phyloP scores from a whole-genome alignment of 2,329 filamentous ascomycete species.

The Colletotrichum viniferum region DNA sequence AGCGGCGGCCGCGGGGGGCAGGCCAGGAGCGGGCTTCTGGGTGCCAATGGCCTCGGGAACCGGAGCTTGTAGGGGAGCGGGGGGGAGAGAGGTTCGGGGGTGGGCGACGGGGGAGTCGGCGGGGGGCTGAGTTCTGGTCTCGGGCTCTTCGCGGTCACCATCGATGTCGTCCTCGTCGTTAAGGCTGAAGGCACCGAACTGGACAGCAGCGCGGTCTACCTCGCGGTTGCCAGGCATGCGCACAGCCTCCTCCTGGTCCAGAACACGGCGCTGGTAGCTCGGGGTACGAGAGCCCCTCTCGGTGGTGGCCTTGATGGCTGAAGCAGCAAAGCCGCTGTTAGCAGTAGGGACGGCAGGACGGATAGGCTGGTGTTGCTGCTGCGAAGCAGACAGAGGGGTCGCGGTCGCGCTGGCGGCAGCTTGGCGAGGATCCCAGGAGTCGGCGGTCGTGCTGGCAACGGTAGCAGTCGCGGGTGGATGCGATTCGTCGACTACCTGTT shows the following conservation, averaged over 20 bases:
- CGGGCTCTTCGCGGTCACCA: constrained; percentile 91
- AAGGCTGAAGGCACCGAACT: constrained; percentile 94
- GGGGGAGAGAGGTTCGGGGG: constrained; percentile 86
- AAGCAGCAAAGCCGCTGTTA: constrained; percentile 75
- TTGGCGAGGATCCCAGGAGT: constrained; percentile 78
- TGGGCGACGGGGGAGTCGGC: constrained; percentile 88
- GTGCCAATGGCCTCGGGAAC: constrained; percentile 60
- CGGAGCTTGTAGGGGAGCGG: constrained; percentile 61
- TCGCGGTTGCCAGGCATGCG: constrained; percentile 98
- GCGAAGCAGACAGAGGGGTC: constrained; percentile 69
- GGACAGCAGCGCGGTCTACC: constrained; percentile 89
- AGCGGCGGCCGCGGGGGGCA: constrained; percentile 44
- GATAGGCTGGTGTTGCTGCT: constrained; percentile 67
- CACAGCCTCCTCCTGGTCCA: constrained; percentile 96
- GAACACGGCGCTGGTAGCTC: constrained; percentile 82
- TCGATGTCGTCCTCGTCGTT: constrained; percentile 89
- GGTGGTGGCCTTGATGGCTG: constrained; percentile 78
- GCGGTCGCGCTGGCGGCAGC: constrained; percentile 62
- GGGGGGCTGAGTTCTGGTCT: constrained; percentile 91
- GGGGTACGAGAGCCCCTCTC: constrained; percentile 69
- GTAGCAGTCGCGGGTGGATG: constrained; percentile 79
- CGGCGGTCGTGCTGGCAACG: constrained; percentile 85
- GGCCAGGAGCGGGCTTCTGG: constrained; percentile 55
- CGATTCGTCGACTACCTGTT: constrained; percentile 85
- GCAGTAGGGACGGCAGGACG: constrained; percentile 33